Conservation (phyloP, 129 eudicot genomes). For the Artemisia argyi region DNA sequence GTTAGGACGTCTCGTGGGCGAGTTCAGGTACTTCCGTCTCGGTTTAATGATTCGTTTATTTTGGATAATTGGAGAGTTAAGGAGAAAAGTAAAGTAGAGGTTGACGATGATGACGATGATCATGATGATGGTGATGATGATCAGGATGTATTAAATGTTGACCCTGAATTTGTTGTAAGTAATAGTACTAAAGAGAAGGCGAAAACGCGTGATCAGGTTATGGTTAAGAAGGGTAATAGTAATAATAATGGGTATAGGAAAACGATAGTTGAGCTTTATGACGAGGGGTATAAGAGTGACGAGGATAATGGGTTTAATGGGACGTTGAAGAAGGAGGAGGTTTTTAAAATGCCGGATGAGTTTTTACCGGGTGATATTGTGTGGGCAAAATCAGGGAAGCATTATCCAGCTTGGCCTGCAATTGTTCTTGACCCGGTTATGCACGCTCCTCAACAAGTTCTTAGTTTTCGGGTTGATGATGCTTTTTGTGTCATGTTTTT, state of each 20-base stretch:
- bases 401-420: slow-evolving; percentile 94
- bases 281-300: slow-evolving; percentile 13
- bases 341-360: slow-evolving; percentile 36
- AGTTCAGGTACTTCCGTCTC: slow-evolving; percentile 93
- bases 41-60: slow-evolving; percentile 74
- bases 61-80: slow-evolving; percentile 90
- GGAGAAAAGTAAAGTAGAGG: slow-evolving; percentile 50
- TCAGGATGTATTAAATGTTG: slow-evolving; percentile 34
- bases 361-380: slow-evolving; percentile 81
- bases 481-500: slow-evolving; percentile 85
- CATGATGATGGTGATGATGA: background rate
- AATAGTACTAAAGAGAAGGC: slow-evolving; percentile 25
- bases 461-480: slow-evolving; percentile 60
- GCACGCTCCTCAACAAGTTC: slow-evolving; percentile 90
- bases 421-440: slow-evolving; percentile 71
- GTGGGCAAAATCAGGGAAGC: slow-evolving; percentile 75
- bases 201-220: slow-evolving; percentile 23
- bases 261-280: slow-evolving; percentile 30
- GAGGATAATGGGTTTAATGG: slow-evolving; percentile 21
- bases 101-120: background rate
- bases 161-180: slow-evolving; percentile 53
- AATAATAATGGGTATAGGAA: slow-evolving; percentile 27
- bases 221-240: slow-evolving; percentile 21
- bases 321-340: slow-evolving; percentile 14
- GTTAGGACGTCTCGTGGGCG: slow-evolving; percentile 92